Evolutionary conservation across 352 stramenopile genomes (phyloP).

Genomic region (Thraustotheca clavata): DNA sequence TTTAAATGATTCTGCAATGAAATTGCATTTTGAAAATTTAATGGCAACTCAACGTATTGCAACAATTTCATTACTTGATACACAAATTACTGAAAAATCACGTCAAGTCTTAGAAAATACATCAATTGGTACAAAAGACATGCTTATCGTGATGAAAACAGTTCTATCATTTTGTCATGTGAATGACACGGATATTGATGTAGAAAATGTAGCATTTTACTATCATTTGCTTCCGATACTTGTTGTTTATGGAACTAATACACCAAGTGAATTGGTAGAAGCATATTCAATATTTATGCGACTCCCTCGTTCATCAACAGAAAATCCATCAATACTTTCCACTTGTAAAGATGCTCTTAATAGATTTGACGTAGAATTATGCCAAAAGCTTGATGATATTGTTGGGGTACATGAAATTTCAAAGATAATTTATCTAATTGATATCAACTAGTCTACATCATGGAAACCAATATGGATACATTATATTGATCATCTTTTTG

Average conservation of each 20-base stretch:
- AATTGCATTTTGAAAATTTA: neutral
- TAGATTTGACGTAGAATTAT: neutral
- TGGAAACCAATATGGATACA: neutral
- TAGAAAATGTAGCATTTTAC: neutral
- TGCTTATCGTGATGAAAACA: slow-evolving; percentile 11
- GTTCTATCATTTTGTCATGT: slow-evolving; percentile 12
- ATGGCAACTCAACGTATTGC: neutral
- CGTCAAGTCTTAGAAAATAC: neutral
- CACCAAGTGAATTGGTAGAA: neutral
- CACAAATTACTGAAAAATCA: neutral
- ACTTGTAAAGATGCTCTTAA: neutral
- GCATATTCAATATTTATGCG: neutral
- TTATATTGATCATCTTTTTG: slow-evolving; percentile 7
- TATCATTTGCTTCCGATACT: neutral
- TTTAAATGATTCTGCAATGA: neutral
- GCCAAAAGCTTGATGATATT: neutral
- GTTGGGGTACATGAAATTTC: neutral
- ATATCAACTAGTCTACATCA: neutral
- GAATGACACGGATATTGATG: neutral
- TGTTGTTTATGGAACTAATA: neutral
- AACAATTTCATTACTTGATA: slow-evolving; percentile 17
- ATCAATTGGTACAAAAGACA: neutral
- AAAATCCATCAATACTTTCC: neutral
- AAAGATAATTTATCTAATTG: neutral
- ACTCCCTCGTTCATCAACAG: neutral